Base-by-base conservation (phyloP, 148 eudicot species). In the Vaccinium vitisidaea region DNA sequence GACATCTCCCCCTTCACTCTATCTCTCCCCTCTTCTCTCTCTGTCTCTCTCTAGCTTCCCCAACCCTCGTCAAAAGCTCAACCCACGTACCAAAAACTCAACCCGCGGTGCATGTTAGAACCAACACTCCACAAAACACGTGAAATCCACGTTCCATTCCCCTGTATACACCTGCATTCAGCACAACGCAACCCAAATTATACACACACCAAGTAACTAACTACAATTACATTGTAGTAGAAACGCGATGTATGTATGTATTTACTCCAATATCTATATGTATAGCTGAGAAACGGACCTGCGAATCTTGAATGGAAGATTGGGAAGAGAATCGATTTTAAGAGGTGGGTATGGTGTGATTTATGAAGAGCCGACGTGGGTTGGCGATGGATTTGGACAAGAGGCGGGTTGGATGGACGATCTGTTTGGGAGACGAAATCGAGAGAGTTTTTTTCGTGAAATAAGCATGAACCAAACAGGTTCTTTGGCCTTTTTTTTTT, bases 381-480 rank as follows among this genome's bases (percentile, higher is more conserved):
- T 79, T 81, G 54, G 77, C 32, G 85, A 46, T 69, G 77, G 86
- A 76, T 87, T 84, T 69, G 83, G 87, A 84, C 65, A 74, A 25
- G 39, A 55, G 81, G 70, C 69, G 56, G 25, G 59, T 32, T 36
- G 30, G 58, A 85, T 61, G 30, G 58, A 85, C 80, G 87, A 81
- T 88, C 85, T 74, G 83, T 82, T 75, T 75, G 84, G 89, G 88
- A 84, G 88, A 75, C 86, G 90, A 89, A 89, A 86, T 89, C 90
- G 88, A 87, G 89, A 89, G 88, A 71, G 80, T 32, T 59, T 30
- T 25, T 25, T 23, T 65, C 2, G 15, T 27, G 84, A 19, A 82
- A 67, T 82, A 67, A 74, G 63, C 84, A 82, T 82, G 77, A 53
- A 82, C 84, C 84, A 15, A 82, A 82, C 65, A 82, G 78, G 67